Evolutionary conservation across 2,329 filamentous ascomycete genomes (phyloP).

Genomic region (Trichoderma aggressivum): DNA sequence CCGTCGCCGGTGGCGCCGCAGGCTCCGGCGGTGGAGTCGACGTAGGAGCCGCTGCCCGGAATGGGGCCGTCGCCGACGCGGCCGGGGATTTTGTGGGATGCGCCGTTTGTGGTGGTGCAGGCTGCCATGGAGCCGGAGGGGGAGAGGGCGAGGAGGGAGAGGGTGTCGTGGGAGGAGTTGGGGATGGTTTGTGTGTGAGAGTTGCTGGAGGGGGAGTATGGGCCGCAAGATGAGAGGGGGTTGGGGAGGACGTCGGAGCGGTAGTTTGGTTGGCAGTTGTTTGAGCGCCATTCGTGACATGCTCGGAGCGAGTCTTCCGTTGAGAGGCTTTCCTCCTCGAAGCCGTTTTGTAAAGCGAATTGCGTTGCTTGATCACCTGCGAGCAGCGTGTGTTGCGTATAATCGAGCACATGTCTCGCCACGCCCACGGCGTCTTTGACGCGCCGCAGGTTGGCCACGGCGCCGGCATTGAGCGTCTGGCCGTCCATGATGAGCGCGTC

Average conservation of each 20-base stretch:
- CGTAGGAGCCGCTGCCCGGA: constrained; percentile 52
- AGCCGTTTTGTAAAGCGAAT: constrained; percentile 53
- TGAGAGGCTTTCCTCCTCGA: constrained; percentile 41
- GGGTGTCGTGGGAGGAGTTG: constrained; percentile 45
- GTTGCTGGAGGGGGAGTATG: constrained; percentile 34
- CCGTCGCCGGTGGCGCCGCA: constrained; percentile 57
- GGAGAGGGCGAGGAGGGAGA: constrained; percentile 50
- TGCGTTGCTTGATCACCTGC: constrained; percentile 51
- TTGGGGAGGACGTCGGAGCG: constrained; percentile 45
- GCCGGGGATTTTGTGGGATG: constrained; percentile 51
- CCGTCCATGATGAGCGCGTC: constrained; percentile 60
- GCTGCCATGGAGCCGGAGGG: constrained; percentile 47
- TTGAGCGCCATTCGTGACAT: constrained; percentile 43
- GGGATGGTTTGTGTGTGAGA: constrained; percentile 32
- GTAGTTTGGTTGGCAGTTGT: constrained; percentile 51
- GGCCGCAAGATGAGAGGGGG: constrained; percentile 42
- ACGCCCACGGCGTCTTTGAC: constrained; percentile 48
- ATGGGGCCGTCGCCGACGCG: constrained; percentile 56
- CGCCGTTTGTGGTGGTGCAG: constrained; percentile 55
- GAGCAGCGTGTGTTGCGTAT: constrained; percentile 50
- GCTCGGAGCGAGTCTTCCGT: constrained; percentile 39
- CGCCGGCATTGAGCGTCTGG: constrained; percentile 49
- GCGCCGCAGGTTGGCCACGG: constrained; percentile 50
- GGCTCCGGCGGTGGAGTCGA: constrained; percentile 50
- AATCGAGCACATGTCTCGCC: constrained; percentile 48